A percentile compares a stretch with the other conserved stretches of the same genome.
These are phyloP conservation scores for Geotrichum bryndzae DNA, from an alignment of 1,139 yeast species.

Conservation along the genomic window DNA sequence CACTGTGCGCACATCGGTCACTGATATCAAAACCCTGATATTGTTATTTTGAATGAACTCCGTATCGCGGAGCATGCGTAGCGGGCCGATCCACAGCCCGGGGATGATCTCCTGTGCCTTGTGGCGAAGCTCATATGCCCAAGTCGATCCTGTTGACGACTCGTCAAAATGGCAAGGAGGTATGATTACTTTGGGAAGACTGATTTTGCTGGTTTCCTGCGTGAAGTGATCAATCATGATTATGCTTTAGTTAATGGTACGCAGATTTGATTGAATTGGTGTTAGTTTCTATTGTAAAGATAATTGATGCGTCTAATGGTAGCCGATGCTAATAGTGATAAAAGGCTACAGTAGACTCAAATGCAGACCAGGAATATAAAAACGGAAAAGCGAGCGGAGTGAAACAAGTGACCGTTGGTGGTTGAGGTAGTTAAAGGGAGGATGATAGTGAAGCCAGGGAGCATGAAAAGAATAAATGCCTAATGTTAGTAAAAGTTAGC, in stretches of 20 bases:
- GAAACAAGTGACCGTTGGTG: neutral
- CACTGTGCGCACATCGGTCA: conserved; percentile 13
- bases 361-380: neutral
- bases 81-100: conserved; percentile 34
- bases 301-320: neutral
- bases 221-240: neutral
- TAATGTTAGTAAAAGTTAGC: neutral
- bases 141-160: conserved; percentile 25
- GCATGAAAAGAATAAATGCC: neutral
- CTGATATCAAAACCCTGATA: conserved; percentile 26
- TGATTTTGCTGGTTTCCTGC: neutral
- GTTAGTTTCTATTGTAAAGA: neutral
- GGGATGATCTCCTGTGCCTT: conserved; percentile 22
- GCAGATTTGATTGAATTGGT: no score
- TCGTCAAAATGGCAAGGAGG: conserved; percentile 29
- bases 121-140: conserved; percentile 31
- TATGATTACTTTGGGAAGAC: conserved; percentile 25
- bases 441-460: neutral
- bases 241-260: neutral
- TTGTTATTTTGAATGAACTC: conserved; percentile 24
- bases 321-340: neutral
- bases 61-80: conserved; percentile 25
- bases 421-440: neutral
- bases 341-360: neutral
- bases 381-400: neutral